Base-by-base conservation (phyloP, 352 stramenopile species). In the Phytophthora litchii region DNA sequence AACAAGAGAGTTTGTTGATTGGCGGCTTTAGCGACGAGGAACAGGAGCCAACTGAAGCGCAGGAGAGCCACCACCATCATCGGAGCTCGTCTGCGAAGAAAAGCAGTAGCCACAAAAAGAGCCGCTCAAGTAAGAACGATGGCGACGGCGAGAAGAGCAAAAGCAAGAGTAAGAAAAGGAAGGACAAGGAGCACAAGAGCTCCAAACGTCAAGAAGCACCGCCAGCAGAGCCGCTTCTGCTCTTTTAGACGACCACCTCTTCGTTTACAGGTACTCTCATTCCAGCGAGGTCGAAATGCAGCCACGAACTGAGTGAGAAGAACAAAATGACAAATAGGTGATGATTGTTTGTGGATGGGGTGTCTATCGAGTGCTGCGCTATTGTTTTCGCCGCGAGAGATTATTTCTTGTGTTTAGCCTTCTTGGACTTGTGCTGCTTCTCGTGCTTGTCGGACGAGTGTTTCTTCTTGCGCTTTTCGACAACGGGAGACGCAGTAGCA, bases 161-260 rank as follows among this genome's bases (percentile, higher is more conserved):
- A 56, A 62, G 23, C 23, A 27, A 27, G 23, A 27, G 23, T 5
- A 27, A 59, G 23, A 81, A 70, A 41, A 74, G 47, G 44, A 78
- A 76, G 50, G 58, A 72, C 31, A 80, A 80, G 58, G 70, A 71
- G 58, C 52, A 67, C 47, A 78, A 80, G 55, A 76, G 66, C 45
- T 74, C 70, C 12, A 91, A 89, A 67, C 82, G 72, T 37, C 64
- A 71, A 35, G 71, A 85, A 29, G 59, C 54, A 27, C 57, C 54
- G 7, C 27, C 60, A 53, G 68, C 71, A 60, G 80, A 91, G 65
- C 77, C 78, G 40, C 70, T 94, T 56, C 57, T 94, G 61, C 74
- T 94, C 34, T 90, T 94, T 83, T 94, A 92, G 74, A 84, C 54
- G 45, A 62, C 38, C 52, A 64, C 34, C 47, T 64, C 41, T 66